Evolutionary conservation across 495 filamentous ascomycete genomes (phyloP).

Genomic region (Parachaetomium inaequale): DNA sequence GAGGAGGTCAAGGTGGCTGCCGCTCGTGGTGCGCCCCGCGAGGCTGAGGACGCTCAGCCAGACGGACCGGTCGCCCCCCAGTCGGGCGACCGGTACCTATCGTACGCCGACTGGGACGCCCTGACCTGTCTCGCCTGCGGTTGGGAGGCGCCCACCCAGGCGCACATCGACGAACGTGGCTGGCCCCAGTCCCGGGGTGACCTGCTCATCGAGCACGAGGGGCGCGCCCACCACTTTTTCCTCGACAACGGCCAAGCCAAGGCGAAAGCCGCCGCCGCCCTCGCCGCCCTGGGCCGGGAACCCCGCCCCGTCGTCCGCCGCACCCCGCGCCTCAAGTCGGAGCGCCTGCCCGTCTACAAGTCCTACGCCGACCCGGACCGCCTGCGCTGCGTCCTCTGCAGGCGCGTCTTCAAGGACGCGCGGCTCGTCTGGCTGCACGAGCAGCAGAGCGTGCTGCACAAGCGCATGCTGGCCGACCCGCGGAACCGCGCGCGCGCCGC

Average conservation of each 20-base stretch:
- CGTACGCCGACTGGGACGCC: constrained; percentile 37
- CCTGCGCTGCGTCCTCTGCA: constrained; percentile 75
- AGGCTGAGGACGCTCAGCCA: constrained; percentile 20
- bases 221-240: constrained; percentile 28
- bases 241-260: constrained; percentile 33
- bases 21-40: not conserved
- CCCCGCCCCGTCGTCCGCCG: constrained; percentile 29
- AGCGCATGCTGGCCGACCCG: constrained; percentile 62
- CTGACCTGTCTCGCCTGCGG: constrained; percentile 34
- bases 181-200: constrained; percentile 26
- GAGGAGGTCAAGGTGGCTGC: constrained; percentile 7
- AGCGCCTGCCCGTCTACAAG: constrained; percentile 26
- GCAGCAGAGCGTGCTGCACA: constrained; percentile 69
- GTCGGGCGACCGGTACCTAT: constrained; percentile 28
- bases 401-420: constrained; percentile 65
- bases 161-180: constrained; percentile 21
- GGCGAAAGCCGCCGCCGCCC: constrained; percentile 30
- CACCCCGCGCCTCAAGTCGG: constrained; percentile 26
- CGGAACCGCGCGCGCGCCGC: constrained; percentile 50
- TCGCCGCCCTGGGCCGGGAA: constrained; percentile 28
- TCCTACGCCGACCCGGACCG: constrained; percentile 69
- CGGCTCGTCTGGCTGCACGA: constrained; percentile 74
- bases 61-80: constrained; percentile 24
- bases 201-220: constrained; percentile 34
- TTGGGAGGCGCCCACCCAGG: constrained; percentile 28